Percentiles rank a stretch among this genome's conserved stretches.
phyloP scores from a whole-genome alignment of 148 eudicot species.

The Fagopyrum tataricum region DNA sequence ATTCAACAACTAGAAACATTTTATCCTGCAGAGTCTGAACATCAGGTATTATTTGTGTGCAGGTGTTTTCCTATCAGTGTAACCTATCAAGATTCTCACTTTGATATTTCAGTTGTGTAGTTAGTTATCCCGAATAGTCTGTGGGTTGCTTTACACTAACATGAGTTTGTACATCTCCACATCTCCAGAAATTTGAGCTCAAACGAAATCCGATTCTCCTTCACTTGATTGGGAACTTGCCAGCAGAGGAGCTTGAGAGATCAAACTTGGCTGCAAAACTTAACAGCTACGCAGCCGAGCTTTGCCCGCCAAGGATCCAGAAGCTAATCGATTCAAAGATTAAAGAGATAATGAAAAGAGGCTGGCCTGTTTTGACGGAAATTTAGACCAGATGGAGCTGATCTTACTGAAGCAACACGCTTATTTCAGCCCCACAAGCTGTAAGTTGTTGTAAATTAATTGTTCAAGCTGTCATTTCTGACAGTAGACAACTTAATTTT shows the following conservation, averaged over 20 bases:
- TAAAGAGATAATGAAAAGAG: constrained; percentile 65
- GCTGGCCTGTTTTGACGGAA: constrained; percentile 85
- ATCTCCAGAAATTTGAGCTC: constrained; percentile 81
- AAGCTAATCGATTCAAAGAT: constrained; percentile 69
- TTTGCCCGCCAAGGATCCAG: constrained; percentile 67
- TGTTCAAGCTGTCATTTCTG: constrained; percentile 2
- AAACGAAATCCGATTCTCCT: constrained; percentile 77
- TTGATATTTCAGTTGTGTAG: no score
- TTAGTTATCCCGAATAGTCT: no score
- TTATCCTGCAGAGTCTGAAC: constrained; percentile 92
- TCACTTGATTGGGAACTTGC: constrained; percentile 89
- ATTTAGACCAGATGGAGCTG: constrained; percentile 27
- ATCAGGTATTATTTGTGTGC: constrained; percentile 50
- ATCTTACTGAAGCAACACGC: background rate
- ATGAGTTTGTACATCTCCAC: background rate
- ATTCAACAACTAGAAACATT: constrained; percentile 70
- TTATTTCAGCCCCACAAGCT: background rate
- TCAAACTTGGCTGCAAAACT: constrained; percentile 80
- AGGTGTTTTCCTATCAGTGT: background rate
- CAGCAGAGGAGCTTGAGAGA: constrained; percentile 81
- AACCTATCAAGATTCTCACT: background rate
- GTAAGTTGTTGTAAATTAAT: constrained; percentile 8
- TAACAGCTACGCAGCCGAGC: constrained; percentile 88
- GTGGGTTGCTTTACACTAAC: background rate
- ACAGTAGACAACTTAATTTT: background rate